Base-by-base conservation (phyloP, 192 early-diverging fungal species). In the Coemansia sp. region DNA sequence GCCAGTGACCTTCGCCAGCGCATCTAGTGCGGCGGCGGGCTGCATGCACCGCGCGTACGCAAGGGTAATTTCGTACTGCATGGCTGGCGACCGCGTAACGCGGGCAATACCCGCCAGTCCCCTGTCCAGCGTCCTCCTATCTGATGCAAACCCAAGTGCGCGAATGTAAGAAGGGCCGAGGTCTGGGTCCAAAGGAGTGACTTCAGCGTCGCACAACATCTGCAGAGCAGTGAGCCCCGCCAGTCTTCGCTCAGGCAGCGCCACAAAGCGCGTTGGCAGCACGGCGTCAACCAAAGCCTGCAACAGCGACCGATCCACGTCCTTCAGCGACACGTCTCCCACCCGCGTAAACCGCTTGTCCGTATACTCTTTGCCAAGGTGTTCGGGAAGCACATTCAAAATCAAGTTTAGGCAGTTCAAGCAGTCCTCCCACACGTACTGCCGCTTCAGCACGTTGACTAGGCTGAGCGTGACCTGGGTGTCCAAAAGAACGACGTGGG, bases 151-250 rank as follows among this genome's bases (percentile, higher is more conserved):
- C 39, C 79, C 79, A 36, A 59, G 57, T 4, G 68, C 67, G 17
- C 79, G 74, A 27, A 82, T 70, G 9, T 21, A 34, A 4, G 21
- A 31, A 4, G 66, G 31, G 33, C 63, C 63, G 11, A 17, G 27
- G 9, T 29, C 62, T 0, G 62, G 33, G 33, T 67, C 63, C 16
- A 17, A 19, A n/a, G 10, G 14, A 14, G 64, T 36, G n/a, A 68
- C 11, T 6, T 11, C n/a, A 35, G 63, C 77, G 61, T 83, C 80
- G 17, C 59, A 27, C 21, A 77, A 14, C 21, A 83, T 13, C 64
- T 83, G 80, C 51, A 68, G 27, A 3, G 75, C 80, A 17, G 80
- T 77, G 9, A 69, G 64, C 16, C 80, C 80, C 0, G 80, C 80
- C 33, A 69, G 48, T 16, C 70, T 66, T 53, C 80, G 68, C 11